A percentile compares a stretch with the other conserved stretches of the same genome.
Conservation (phyloP, 352 stramenopile species). For the Globisporangium polare region DNA sequence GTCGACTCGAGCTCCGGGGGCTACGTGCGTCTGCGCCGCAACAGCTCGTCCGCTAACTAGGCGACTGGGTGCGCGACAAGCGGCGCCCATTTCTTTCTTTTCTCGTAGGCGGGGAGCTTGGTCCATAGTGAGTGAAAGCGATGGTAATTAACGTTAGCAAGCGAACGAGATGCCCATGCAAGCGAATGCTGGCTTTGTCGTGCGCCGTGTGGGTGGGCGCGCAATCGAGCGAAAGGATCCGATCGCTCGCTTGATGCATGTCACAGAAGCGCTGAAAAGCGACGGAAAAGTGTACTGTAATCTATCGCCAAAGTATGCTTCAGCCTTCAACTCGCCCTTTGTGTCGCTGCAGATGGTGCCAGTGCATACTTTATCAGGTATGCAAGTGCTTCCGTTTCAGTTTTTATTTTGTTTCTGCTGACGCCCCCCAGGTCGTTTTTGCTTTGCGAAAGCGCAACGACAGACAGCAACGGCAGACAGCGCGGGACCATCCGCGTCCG, state of each 20-base stretch:
- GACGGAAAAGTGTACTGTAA: neutral
- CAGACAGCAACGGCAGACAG: neutral
- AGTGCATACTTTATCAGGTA: neutral
- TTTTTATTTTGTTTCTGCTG: neutral
- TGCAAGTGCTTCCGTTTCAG: neutral
- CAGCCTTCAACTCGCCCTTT: neutral
- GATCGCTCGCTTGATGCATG: neutral
- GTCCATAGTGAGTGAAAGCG: neutral
- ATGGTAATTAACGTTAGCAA: neutral
- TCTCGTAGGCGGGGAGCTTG: neutral
- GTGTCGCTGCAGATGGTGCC: too few relatives aligned
- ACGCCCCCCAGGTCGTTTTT: neutral
- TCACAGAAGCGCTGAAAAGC: neutral
- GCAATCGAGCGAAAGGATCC: too few relatives aligned
- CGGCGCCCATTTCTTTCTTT: neutral
- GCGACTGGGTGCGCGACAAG: neutral
- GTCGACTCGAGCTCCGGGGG: constrained; percentile 4
- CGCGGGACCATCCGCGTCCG: constrained; percentile 1
- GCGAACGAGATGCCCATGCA: neutral
- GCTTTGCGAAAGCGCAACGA: neutral
- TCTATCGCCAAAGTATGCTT: neutral
- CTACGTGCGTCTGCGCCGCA: constrained; percentile 9
- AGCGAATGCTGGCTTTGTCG: neutral
- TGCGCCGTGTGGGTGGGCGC: too few relatives aligned
- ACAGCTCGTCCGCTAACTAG: neutral